Percentiles rank a stretch among this genome's conserved stretches.
Conservation (phyloP, 2,329 filamentous ascomycete species). For the Endocalyx cinctus region DNA sequence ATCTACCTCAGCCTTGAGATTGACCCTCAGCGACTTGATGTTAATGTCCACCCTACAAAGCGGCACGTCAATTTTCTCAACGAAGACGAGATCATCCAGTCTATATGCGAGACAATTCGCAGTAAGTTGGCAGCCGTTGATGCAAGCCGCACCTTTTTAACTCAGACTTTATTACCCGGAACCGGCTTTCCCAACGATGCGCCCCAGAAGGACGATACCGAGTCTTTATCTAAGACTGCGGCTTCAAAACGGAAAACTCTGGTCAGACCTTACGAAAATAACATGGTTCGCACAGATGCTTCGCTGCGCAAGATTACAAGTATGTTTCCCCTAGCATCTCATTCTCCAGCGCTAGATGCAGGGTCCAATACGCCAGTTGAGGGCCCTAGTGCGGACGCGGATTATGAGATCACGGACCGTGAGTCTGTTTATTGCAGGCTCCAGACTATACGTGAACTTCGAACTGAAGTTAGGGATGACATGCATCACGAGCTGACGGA, state of each 20-base stretch:
- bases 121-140: slow-evolving; percentile 80
- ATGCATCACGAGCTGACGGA: slow-evolving; percentile 86
- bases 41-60: slow-evolving; percentile 97
- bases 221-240: slow-evolving; percentile 27
- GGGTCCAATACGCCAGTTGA: slow-evolving; percentile 18
- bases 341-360: slow-evolving; percentile 28
- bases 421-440: slow-evolving; percentile 68
- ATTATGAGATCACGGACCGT: slow-evolving; percentile 68
- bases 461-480: slow-evolving; percentile 70
- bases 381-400: slow-evolving; percentile 27
- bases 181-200: slow-evolving; percentile 33
- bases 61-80: slow-evolving; percentile 96
- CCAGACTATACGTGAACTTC: slow-evolving; percentile 79
- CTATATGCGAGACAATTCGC: slow-evolving; percentile 76
- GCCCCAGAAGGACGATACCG: slow-evolving; percentile 22
- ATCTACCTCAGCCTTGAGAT: slow-evolving; percentile 90
- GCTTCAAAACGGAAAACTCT: slow-evolving; percentile 34
- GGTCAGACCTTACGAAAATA: slow-evolving; percentile 72
- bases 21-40: slow-evolving; percentile 86
- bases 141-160: slow-evolving; percentile 89
- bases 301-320: slow-evolving; percentile 91
- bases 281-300: slow-evolving; percentile 83
- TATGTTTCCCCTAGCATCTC: slow-evolving; percentile 67
- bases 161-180: slow-evolving; percentile 81
- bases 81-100: slow-evolving; percentile 90